Conservation (phyloP, 345 rosid species). For the Arabis alpina region DNA sequence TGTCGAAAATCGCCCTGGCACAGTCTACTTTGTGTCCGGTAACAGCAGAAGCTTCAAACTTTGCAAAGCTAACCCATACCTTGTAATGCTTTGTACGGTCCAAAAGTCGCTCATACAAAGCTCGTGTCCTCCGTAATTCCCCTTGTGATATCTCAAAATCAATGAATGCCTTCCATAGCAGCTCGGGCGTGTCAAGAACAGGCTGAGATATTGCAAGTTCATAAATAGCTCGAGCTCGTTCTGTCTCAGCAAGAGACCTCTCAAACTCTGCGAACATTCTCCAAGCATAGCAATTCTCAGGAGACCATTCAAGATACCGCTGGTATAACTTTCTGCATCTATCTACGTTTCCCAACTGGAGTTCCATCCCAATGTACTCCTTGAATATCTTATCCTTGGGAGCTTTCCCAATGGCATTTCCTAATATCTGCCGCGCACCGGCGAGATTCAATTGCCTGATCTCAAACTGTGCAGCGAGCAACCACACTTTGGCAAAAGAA, state of each 20-base stretch:
- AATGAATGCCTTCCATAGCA: constrained; percentile 6
- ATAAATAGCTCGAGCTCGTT: constrained; percentile 19
- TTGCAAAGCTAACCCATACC: constrained; percentile 24
- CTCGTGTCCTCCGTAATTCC: neutral
- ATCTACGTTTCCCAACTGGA: constrained; percentile 53
- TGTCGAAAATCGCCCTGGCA: too few species aligned
- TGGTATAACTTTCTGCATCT: constrained; percentile 55
- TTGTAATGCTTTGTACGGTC: too few species aligned
- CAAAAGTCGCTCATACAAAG: constrained; percentile 47
- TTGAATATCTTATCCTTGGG: constrained; percentile 81
- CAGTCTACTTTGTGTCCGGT: too few species aligned
- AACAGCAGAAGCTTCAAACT: too few species aligned
- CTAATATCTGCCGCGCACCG: constrained; percentile 70
- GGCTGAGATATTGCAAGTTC: constrained; percentile 11
- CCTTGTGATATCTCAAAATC: neutral
- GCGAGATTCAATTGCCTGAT: constrained; percentile 66
- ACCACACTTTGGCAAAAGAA: too few species aligned
- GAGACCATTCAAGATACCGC: constrained; percentile 76
- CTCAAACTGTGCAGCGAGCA: too few species aligned
- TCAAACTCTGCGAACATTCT: constrained; percentile 72
- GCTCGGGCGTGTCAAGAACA: constrained; percentile 4
- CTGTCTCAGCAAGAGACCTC: constrained; percentile 62
- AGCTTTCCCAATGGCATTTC: constrained; percentile 74
- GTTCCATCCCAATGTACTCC: constrained; percentile 73
- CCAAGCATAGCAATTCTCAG: constrained; percentile 82